A percentile compares a stretch with the other conserved stretches of the same genome.
Conservation (phyloP, 176 grass and related monocot genomes). For the Canna indica region DNA sequence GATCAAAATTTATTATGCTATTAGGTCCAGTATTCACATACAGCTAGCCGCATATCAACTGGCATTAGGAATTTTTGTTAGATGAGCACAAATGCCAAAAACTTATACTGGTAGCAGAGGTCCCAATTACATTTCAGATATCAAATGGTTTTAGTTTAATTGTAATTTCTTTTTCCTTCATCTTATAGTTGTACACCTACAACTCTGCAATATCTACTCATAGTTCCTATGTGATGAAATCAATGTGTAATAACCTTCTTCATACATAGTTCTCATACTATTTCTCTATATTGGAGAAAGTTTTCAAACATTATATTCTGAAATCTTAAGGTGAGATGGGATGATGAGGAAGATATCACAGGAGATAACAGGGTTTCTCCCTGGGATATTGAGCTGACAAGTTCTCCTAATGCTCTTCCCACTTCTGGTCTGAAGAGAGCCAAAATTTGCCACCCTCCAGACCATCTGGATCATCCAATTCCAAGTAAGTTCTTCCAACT, state of each 20-base stretch:
- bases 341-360: conserved; percentile 32
- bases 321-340: conserved; percentile 91
- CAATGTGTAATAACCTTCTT: too few species aligned
- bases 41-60: too few species aligned
- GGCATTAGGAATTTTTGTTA: too few species aligned
- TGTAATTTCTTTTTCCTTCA: background rate
- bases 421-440: conserved; percentile 48
- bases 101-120: background rate
- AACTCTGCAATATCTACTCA: conserved; percentile 52
- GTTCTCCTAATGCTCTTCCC: conserved; percentile 30
- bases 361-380: conserved; percentile 73
- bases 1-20: too few species aligned
- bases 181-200: conserved; percentile 17
- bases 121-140: background rate
- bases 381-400: conserved; percentile 75
- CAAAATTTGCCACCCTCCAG: conserved; percentile 51
- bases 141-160: background rate
- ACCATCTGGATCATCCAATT: conserved; percentile 31
- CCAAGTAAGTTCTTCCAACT: conserved; percentile 37
- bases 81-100: background rate
- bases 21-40: too few species aligned
- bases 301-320: too few species aligned
- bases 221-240: too few species aligned
- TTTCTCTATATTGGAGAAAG: too few species aligned
- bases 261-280: too few species aligned